phyloP scores from a whole-genome alignment of 1,284 basidiomycete species.

The Moesziomyces globuligerus region DNA sequence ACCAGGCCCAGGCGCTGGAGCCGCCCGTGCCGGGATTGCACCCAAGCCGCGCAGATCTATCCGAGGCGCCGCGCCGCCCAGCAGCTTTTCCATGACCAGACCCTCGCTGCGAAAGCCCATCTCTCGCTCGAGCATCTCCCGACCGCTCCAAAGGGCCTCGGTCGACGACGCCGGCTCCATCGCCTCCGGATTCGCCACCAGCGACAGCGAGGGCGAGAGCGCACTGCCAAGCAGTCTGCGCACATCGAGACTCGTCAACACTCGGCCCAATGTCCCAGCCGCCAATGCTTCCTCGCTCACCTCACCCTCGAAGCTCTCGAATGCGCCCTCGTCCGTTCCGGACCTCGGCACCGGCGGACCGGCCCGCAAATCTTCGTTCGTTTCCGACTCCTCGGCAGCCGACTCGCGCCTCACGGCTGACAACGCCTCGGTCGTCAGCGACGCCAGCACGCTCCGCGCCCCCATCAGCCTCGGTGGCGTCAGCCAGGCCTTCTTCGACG shows the following conservation, averaged over 20 bases:
- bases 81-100: slow-evolving; percentile 48
- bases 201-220: slow-evolving; percentile 55
- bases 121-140: slow-evolving; percentile 42
- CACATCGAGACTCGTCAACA: slow-evolving; percentile 23
- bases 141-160: slow-evolving; percentile 26
- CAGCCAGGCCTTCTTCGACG: slow-evolving; percentile 54
- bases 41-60: slow-evolving; percentile 30
- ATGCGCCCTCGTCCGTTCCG: slow-evolving; percentile 14
- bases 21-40: slow-evolving; percentile 1
- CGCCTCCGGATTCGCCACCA: slow-evolving; percentile 39
- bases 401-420: slow-evolving; percentile 18
- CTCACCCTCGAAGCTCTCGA: slow-evolving; percentile 18
- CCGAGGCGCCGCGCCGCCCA: slow-evolving; percentile 39
- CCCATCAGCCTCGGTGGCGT: slow-evolving; percentile 51
- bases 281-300: slow-evolving; percentile 1
- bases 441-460: slow-evolving; percentile 43
- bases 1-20: neutral
- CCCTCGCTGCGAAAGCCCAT: slow-evolving; percentile 25
- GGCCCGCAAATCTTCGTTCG: slow-evolving; percentile 32
- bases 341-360: neutral
- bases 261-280: neutral
- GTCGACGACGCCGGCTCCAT: slow-evolving; percentile 29
- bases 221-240: slow-evolving; percentile 9
- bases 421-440: slow-evolving; percentile 30
- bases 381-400: slow-evolving; percentile 20